phyloP scores from a whole-genome alignment of 2,329 filamentous ascomycete genomes.

The Falciphora oryzae region DNA sequence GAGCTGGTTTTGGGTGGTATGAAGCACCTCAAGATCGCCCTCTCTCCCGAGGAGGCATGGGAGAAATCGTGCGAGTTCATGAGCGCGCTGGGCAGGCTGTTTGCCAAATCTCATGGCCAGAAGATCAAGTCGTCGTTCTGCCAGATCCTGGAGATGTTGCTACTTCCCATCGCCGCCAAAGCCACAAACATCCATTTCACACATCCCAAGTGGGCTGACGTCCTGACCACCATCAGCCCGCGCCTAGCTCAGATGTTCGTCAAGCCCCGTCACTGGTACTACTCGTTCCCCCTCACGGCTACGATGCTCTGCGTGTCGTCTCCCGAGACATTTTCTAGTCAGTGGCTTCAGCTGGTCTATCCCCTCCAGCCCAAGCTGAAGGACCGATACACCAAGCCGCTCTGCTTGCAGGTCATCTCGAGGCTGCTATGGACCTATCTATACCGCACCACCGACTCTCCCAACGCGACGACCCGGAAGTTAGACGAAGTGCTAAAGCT shows the following conservation, averaged over 20 bases:
- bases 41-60: conserved; percentile 70
- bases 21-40: conserved; percentile 77
- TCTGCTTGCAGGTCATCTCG: conserved; percentile 84
- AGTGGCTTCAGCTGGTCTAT: conserved; percentile 80
- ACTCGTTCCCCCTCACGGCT: conserved; percentile 82
- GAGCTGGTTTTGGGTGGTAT: conserved; percentile 87
- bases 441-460: conserved; percentile 72
- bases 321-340: conserved; percentile 72
- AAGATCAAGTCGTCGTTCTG: conserved; percentile 93
- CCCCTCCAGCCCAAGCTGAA: conserved; percentile 77
- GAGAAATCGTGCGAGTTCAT: conserved; percentile 86
- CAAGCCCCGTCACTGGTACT: conserved; percentile 88
- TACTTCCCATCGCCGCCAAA: conserved; percentile 81
- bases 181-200: conserved; percentile 71
- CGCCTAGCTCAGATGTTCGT: conserved; percentile 77
- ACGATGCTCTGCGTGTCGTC: conserved; percentile 85
- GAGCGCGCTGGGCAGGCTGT: conserved; percentile 72
- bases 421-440: conserved; percentile 92
- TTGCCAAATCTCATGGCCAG: conserved; percentile 79
- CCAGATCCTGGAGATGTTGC: conserved; percentile 77
- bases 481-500: conserved; percentile 85
- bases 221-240: conserved; percentile 71
- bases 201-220: conserved; percentile 79
- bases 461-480: conserved; percentile 64
- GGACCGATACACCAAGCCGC: conserved; percentile 70